Evolutionary conservation across 805 yeast species (phyloP).

Genomic region (Saturnispora gosingensis): DNA sequence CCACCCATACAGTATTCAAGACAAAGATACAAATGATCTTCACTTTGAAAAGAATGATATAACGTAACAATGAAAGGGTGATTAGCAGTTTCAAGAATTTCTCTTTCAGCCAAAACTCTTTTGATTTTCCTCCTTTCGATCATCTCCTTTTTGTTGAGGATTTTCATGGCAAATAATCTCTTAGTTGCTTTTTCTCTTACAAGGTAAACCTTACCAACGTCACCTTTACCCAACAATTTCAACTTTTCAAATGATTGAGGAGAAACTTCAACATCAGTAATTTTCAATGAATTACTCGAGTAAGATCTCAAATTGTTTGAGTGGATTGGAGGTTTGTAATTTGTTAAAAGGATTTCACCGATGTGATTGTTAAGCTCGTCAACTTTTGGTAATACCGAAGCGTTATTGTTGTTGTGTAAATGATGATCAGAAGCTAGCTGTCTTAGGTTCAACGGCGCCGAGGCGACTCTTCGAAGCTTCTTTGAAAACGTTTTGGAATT

Average conservation of each 20-base stretch:
- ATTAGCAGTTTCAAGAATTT: conserved; percentile 86
- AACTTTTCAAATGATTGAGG: conserved; percentile 85
- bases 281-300: conserved; percentile 65
- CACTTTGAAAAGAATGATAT: conserved; percentile 93
- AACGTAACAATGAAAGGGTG: conserved; percentile 96
- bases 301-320: conserved; percentile 41
- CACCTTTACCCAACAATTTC: conserved; percentile 90
- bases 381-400: background rate
- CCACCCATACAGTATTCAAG: conserved; percentile 99
- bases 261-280: conserved; percentile 69
- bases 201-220: conserved; percentile 91
- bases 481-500: conserved; percentile 25
- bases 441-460: conserved; percentile 65
- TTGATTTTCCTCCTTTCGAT: conserved; percentile 89
- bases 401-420: background rate
- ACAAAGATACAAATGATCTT: conserved; percentile 82
- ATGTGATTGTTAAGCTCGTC: conserved; percentile 27
- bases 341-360: conserved; percentile 28
- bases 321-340: conserved; percentile 31
- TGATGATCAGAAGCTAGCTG: conserved; percentile 19
- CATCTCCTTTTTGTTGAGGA: conserved; percentile 85
- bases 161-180: conserved; percentile 85
- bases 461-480: conserved; percentile 64
- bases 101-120: conserved; percentile 93
- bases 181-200: conserved; percentile 75